A percentile compares a stretch with the other conserved stretches of the same genome.
phyloP scores from a whole-genome alignment of 179 eudicot genomes.

The Drosera spatulata region DNA sequence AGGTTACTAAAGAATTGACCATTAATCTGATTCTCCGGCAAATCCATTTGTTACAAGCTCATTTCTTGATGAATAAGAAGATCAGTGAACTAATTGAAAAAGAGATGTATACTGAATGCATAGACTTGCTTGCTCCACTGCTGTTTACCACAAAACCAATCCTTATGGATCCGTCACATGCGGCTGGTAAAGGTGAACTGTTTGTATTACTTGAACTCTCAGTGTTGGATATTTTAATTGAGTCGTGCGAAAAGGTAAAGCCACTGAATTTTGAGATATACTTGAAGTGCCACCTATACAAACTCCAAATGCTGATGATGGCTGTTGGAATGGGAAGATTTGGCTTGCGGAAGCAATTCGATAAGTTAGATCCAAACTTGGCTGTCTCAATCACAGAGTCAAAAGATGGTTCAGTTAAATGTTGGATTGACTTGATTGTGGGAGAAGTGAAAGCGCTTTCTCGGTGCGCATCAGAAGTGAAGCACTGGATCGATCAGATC shows the following conservation, averaged over 20 bases:
- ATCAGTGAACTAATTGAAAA: slow-evolving; percentile 59
- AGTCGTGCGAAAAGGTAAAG: slow-evolving; percentile 61
- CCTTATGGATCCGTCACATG: slow-evolving; percentile 30
- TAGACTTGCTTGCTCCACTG: slow-evolving; percentile 65
- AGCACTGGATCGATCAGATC: slow-evolving; percentile 35
- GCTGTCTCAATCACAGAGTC: slow-evolving; percentile 33
- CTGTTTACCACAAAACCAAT: slow-evolving; percentile 50
- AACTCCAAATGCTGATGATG: slow-evolving; percentile 70
- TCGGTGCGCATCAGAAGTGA: slow-evolving; percentile 56
- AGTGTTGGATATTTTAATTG: slow-evolving; percentile 55
- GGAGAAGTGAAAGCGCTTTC: slow-evolving; percentile 87
- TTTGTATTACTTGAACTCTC: slow-evolving; percentile 56
- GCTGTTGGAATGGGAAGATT: slow-evolving; percentile 58
- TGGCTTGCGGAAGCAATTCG: slow-evolving; percentile 26
- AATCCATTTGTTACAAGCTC: slow-evolving; percentile 70
- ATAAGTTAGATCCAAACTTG: slow-evolving; percentile 19
- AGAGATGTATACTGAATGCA: slow-evolving; percentile 55
- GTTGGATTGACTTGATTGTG: slow-evolving; percentile 41
- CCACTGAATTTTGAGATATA: slow-evolving; percentile 50
- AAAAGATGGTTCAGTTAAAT: slow-evolving; percentile 32
- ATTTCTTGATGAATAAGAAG: slow-evolving; percentile 54
- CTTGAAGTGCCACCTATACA: slow-evolving; percentile 66
- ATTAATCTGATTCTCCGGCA: slow-evolving; percentile 60
- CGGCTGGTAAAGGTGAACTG: slow-evolving; percentile 32
- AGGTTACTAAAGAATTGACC: slow-evolving; percentile 49